Base-by-base conservation (phyloP, 2,329 filamentous ascomycete genomes). In the Nakataea oryzae region DNA sequence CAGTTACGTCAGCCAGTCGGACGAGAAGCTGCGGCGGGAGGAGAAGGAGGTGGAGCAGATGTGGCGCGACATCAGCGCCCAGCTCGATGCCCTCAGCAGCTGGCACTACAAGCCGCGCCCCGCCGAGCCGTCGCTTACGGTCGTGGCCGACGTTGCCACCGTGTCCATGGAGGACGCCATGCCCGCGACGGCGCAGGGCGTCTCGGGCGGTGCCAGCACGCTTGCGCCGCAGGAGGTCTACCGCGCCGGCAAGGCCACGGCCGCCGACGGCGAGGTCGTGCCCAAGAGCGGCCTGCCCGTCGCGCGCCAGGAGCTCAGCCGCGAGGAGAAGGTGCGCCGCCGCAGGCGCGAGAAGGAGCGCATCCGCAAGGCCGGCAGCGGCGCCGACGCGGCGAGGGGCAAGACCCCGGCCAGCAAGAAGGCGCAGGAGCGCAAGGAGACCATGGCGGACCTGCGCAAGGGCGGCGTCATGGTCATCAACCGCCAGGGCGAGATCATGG, bases 51-150 rank as follows among this genome's bases (percentile, higher is more conserved):
- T 97, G 61, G 86, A 88, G 69, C 81, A 80, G 32, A 78, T 97
- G 69, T 99, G 95, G 92, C 89, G 86, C 67, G 88, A 90, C 47
- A 81, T 97, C 61, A 87, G 84, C 70, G 84, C 83, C 57, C 90
- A 91, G 65, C 86, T 99, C 62, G 95, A 99, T 74, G 86, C 90
- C 29, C 85, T 99, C 65, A 93, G 87, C 74, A 96, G 90, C 73
- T 96, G 91, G 87, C 90, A 97, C 76, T 97, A 96, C 83, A 93
- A 91, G 74, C 95, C 95, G 61, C 96, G 93, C 77, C 87, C 90
- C 13, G 83, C 88, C 2, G 88, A 88, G 60, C 86, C 91, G n/a
- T 85, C 85, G 57, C 84, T 99, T 65, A 93, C 90, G 56, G 89
- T 97, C 62, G 88, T 97, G 41, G 84, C 91, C 29, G 93, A 97